Evolutionary conservation across 768 basidiomycete species (phyloP).

Genomic region (Leccinum arenicola): DNA sequence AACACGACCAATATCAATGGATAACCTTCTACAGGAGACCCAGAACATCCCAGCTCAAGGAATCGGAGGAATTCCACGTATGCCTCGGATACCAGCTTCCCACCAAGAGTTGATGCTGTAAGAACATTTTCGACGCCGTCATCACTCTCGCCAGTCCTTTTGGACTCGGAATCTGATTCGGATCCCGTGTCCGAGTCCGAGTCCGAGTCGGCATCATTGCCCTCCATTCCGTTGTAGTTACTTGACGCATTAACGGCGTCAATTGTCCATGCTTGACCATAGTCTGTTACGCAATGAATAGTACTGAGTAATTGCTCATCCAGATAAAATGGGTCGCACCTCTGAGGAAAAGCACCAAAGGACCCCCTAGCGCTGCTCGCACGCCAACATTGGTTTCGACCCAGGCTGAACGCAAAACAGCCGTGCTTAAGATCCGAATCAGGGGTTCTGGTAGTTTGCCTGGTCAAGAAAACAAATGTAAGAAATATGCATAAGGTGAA

Average conservation of each 20-base stretch:
- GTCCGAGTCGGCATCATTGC: constrained; percentile 37
- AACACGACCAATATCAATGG: constrained; percentile 77
- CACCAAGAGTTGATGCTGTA: neutral
- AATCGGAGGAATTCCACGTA: constrained; percentile 79
- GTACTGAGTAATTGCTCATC: neutral
- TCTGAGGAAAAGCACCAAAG: constrained; percentile 67
- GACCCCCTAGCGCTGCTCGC: constrained; percentile 64
- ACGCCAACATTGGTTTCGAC: constrained; percentile 71
- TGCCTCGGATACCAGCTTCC: constrained; percentile 35
- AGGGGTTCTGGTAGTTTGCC: constrained; percentile 28
- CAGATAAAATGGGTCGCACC: constrained; percentile 38
- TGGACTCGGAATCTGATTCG: constrained; percentile 12
- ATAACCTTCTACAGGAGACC: constrained; percentile 76
- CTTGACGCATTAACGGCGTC: constrained; percentile 16
- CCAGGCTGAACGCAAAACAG: constrained; percentile 66
- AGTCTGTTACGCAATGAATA: constrained; percentile 41
- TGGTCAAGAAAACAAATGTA: constrained; percentile 10
- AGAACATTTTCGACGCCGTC: constrained; percentile 31
- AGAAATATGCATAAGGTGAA: neutral
- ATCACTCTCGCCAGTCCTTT: constrained; percentile 33
- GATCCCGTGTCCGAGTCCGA: constrained; percentile 31
- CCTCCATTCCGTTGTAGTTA: constrained; percentile 18
- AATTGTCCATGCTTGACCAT: constrained; percentile 59
- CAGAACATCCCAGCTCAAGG: constrained; percentile 75
- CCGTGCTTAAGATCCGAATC: constrained; percentile 50